phyloP scores from a whole-genome alignment of 2,329 filamentous ascomycete species.

The Paradendryphiella salina region DNA sequence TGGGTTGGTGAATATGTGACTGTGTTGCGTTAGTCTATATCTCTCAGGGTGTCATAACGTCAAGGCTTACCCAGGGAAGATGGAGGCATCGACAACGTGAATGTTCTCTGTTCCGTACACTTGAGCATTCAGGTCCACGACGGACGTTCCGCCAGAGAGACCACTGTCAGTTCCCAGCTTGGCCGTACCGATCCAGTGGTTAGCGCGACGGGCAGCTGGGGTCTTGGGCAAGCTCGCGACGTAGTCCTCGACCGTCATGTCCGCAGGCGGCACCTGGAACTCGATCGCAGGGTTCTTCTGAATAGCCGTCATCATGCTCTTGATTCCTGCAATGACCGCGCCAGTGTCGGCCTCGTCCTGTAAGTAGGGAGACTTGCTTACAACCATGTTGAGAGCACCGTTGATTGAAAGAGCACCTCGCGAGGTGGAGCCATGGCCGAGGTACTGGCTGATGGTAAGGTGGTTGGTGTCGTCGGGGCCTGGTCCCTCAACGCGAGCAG shows the following conservation, averaged over 20 bases:
- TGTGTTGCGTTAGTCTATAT: constrained; percentile 21
- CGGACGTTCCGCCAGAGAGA: constrained; percentile 49
- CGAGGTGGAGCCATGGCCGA: constrained; percentile 65
- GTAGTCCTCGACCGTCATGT: constrained; percentile 59
- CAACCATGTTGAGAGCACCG: constrained; percentile 59
- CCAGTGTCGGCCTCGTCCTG: constrained; percentile 60
- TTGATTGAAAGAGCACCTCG: constrained; percentile 65
- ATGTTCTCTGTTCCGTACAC: constrained; percentile 54
- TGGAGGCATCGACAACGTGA: constrained; percentile 53
- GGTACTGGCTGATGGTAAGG: constrained; percentile 58
- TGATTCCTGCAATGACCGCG: constrained; percentile 66
- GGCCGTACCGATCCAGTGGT: constrained; percentile 59
- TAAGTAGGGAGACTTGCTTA: constrained; percentile 64
- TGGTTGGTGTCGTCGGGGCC: constrained; percentile 47
- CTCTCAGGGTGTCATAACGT: background rate
- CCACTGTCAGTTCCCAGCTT: constrained; percentile 57
- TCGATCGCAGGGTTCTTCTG: constrained; percentile 58
- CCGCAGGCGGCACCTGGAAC: constrained; percentile 57
- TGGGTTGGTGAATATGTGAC: constrained; percentile 45
- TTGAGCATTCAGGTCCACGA: constrained; percentile 56
- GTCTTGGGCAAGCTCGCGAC: constrained; percentile 53
- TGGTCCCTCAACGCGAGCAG: constrained; percentile 63
- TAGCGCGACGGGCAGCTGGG: constrained; percentile 47
- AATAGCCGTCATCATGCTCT: constrained; percentile 61
- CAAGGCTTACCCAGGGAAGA: constrained; percentile 49